Evolutionary conservation across 1,284 basidiomycete genomes (phyloP).

Genomic region (Cerioporus squamosus): DNA sequence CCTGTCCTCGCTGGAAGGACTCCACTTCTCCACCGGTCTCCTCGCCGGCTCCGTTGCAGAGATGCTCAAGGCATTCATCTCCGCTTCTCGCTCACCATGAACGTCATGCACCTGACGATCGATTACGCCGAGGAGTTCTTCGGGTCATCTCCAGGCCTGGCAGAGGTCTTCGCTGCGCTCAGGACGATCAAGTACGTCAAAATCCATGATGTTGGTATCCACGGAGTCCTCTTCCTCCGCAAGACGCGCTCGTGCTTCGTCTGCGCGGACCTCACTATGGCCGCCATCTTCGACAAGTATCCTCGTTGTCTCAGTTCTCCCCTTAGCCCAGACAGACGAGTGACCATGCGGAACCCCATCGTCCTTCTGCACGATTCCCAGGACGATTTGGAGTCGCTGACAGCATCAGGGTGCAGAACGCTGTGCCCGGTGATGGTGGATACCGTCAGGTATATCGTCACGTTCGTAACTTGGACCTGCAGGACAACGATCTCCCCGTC

Average conservation of each 20-base stretch:
- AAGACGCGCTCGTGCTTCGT: not conserved
- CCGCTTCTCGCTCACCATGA: not conserved
- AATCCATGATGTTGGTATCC: not conserved
- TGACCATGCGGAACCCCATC: not conserved
- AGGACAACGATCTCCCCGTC: slow-evolving; percentile 5
- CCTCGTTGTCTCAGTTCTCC: not conserved
- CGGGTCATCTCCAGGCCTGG: not conserved
- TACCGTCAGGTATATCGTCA: not conserved
- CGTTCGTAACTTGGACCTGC: not conserved
- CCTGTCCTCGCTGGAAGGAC: not conserved
- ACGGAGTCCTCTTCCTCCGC: not conserved
- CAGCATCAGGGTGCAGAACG: not conserved
- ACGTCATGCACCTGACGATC: not conserved
- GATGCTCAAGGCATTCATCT: not conserved
- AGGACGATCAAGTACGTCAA: not conserved
- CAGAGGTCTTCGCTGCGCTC: not conserved
- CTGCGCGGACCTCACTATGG: slow-evolving; percentile 3
- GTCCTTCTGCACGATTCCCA: not conserved
- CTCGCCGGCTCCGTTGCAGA: not conserved
- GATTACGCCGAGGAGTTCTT: slow-evolving; percentile 4
- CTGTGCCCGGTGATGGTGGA: not conserved
- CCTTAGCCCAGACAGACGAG: not conserved
- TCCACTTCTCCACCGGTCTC: not conserved
- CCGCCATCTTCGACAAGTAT: not conserved
- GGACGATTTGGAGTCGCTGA: not conserved